Evolutionary conservation across 2,329 filamentous ascomycete species (phyloP), one percentile per base, ranked within the genome.

Genomic region (Pyrenophora teres): DNA sequence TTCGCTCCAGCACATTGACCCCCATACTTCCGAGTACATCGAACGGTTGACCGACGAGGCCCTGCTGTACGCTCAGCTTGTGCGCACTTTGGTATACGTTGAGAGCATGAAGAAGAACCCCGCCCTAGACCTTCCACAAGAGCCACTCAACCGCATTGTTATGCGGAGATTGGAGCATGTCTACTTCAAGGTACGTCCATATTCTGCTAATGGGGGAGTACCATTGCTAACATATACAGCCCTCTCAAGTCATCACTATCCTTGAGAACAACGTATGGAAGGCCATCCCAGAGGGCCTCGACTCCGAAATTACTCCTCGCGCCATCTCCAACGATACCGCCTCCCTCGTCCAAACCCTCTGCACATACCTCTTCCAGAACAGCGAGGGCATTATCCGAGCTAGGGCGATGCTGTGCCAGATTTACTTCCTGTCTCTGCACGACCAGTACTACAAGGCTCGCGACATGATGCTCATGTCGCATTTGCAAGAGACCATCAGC

Each of bases 381-480:
- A 95, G 91, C 74, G 92, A 97, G 72, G 92, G 93, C 64, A 97
- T 99, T 68, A 92, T 97, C 70, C 88, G 93, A 61, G 95, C 93
- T 54, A 88, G 94, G 54, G 93, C 94, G 39, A 97, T 99, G 92
- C 83, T 99, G 57, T 97, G 91, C 82, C 92, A 97, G 78, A 94
- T 99, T 59, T 99, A 99, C 81, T 96, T 96, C 86, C 83, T 97
- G 65, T 94, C 94, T 43, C 84, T 99, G 46, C 94, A 99, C 77
- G 92, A 97, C 77, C 88, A 96, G 68, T 99, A 97, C 83, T 97
- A 96, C 84, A 91, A 89, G 78, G 89, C 94, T 69, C 90, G 94
- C 63, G 95, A 99, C 76, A 93, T 99, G 89, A 96, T 97, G 88
- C 86, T 99, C 76, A 99, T 99, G 92, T 99, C 94, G 15, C 94